A percentile compares a stretch with the other conserved stretches of the same genome.
Evolutionary conservation across 2,329 filamentous ascomycete species (phyloP).

Genomic region (Cercospora citrullina): DNA sequence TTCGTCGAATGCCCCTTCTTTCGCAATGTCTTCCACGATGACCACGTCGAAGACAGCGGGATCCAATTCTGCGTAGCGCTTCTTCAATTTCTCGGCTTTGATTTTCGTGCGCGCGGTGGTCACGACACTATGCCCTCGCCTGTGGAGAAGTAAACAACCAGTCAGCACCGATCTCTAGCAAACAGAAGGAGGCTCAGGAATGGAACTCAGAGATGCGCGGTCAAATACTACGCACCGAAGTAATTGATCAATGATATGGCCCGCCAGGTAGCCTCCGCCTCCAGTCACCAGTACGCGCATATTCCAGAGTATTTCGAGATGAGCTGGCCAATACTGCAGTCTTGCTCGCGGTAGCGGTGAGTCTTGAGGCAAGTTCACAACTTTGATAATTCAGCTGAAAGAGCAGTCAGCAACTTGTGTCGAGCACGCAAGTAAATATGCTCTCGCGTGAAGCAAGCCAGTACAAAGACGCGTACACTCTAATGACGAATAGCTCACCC

Average conservation of each 20-base stretch:
- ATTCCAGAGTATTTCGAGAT: neutral
- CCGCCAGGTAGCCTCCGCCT: conserved; percentile 3
- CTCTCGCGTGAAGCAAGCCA: neutral
- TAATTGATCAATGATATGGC: conserved; percentile 5
- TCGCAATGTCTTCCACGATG: conserved; percentile 35
- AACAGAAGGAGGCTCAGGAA: neutral
- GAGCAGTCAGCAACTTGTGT: neutral
- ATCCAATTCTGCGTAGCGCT: conserved; percentile 28
- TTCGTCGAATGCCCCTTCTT: conserved; percentile 26
- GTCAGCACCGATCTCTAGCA: neutral
- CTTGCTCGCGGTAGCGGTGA: neutral
- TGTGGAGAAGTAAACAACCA: neutral
- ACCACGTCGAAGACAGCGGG: conserved; percentile 40
- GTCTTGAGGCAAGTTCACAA: neutral
- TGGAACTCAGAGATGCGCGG: neutral
- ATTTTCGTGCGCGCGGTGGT: conserved; percentile 28
- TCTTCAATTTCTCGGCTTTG: conserved; percentile 27
- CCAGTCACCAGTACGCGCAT: conserved; percentile 6
- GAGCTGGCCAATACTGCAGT: neutral
- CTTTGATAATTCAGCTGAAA: neutral
- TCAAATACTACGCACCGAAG: neutral
- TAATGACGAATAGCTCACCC: neutral
- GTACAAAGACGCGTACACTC: neutral
- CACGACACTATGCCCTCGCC: conserved; percentile 29
- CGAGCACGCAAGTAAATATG: neutral